A percentile compares a stretch with the other conserved stretches of the same genome.
phyloP scores from a whole-genome alignment of 23 red algal genomes.

The Gracilaria gracilis region DNA sequence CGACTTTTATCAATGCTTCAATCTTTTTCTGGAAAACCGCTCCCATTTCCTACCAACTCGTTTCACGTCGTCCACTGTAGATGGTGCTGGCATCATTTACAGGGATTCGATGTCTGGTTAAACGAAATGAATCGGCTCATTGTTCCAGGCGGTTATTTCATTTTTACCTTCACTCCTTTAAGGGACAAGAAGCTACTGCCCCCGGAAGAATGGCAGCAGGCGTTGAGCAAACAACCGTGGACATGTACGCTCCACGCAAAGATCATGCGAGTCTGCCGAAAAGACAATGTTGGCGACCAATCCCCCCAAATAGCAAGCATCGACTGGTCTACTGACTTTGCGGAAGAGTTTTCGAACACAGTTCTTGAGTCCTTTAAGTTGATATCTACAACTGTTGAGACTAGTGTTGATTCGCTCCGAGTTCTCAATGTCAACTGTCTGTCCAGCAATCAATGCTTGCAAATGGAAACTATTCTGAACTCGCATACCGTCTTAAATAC shows the following conservation, averaged over 20 bases:
- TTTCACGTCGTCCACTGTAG: constrained; percentile 47
- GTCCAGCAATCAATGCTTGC: constrained; percentile 4
- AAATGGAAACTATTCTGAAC: background rate
- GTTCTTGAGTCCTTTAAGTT: background rate
- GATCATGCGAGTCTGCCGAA: constrained; percentile 25
- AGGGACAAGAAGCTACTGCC: background rate
- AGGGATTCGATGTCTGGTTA: constrained; percentile 30
- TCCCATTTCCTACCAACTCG: constrained; percentile 25
- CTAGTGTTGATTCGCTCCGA: background rate
- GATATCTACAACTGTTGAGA: background rate
- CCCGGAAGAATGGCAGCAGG: background rate
- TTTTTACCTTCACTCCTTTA: constrained; percentile 36
- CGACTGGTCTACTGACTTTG: background rate
- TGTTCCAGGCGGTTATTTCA: constrained; percentile 38
- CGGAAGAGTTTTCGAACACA: background rate
- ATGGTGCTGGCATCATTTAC: constrained; percentile 56
- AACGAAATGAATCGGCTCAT: constrained; percentile 29
- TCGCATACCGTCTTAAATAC: background rate
- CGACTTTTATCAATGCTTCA: constrained; percentile 2
- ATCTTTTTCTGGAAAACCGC: constrained; percentile 8
- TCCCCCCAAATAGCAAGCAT: background rate
- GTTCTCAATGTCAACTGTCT: background rate
- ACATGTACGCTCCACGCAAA: background rate
- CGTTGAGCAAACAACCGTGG: background rate
- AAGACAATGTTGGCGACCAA: background rate